These are phyloP conservation scores for Rhodotorula glutinis DNA, from an alignment of 1,284 basidiomycete species.

Conservation along the genomic window DNA sequence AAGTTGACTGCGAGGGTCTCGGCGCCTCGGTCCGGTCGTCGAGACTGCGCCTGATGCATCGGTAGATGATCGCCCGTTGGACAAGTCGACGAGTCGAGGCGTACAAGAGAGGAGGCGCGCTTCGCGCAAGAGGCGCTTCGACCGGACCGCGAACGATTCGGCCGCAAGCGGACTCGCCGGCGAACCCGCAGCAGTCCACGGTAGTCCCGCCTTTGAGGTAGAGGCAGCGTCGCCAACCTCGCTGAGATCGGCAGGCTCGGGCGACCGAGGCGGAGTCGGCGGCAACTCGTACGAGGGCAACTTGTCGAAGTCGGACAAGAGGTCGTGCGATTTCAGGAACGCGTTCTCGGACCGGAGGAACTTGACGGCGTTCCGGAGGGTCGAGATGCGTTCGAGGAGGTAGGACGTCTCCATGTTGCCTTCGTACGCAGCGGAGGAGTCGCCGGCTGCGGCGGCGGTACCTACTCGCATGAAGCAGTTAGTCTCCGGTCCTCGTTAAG, in stretches of 20 bases:
- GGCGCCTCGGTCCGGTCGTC: constrained; percentile 49
- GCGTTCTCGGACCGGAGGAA: constrained; percentile 89
- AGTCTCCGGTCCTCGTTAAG: too few relatives aligned
- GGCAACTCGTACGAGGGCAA: constrained; percentile 61
- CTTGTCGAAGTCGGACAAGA: constrained; percentile 73
- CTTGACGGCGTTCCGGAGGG: constrained; percentile 80
- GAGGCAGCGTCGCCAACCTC: background rate
- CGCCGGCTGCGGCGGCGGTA: background rate
- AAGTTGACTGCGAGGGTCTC: constrained; percentile 76
- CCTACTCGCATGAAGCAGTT: too few relatives aligned
- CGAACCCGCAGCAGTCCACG: constrained; percentile 47
- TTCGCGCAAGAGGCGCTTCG: constrained; percentile 74
- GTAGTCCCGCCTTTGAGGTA: background rate
- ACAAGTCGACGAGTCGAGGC: constrained; percentile 69
- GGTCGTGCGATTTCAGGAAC: constrained; percentile 81
- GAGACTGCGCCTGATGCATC: constrained; percentile 60
- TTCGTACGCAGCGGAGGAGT: constrained; percentile 55
- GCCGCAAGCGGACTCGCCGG: constrained; percentile 44
- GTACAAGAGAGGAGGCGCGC: constrained; percentile 75
- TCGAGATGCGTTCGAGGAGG: constrained; percentile 80
- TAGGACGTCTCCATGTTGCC: constrained; percentile 78
- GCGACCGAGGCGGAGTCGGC: constrained; percentile 33
- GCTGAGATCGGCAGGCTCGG: constrained; percentile 20
- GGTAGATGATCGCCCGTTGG: background rate
- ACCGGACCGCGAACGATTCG: constrained; percentile 69